Percentiles rank a stretch among this genome's conserved stretches.
These are phyloP conservation scores for Niebla homalea DNA, from an alignment of 495 filamentous ascomycete genomes.

Conservation along the genomic window DNA sequence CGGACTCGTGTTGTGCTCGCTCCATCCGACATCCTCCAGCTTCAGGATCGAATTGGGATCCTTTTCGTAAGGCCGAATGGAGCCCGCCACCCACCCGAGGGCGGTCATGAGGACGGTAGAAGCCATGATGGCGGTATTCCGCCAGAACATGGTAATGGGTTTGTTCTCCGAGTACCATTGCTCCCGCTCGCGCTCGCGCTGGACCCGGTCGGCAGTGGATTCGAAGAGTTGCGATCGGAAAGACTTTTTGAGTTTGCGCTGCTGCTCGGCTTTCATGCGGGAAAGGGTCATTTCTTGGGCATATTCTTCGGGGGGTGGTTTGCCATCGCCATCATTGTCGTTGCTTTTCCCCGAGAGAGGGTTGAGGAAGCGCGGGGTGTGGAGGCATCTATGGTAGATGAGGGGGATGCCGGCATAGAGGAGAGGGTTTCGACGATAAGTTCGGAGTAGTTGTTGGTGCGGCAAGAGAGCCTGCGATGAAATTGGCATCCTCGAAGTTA, in stretches of 20 bases:
- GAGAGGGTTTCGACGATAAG: too few relatives aligned
- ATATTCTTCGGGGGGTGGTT: too few relatives aligned
- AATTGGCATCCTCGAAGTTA: neutral
- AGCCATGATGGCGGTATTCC: constrained; percentile 50
- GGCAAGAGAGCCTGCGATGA: neutral
- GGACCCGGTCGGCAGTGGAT: constrained; percentile 62
- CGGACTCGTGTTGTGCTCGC: constrained; percentile 55
- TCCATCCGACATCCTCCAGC: constrained; percentile 47
- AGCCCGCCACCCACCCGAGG: constrained; percentile 60
- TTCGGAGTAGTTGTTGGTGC: neutral
- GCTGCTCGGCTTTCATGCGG: too few relatives aligned
- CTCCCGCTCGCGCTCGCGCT: constrained; percentile 59
- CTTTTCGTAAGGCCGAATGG: constrained; percentile 38
- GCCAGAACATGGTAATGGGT: constrained; percentile 37
- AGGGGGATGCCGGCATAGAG: too few relatives aligned
- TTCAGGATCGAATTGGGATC: constrained; percentile 57
- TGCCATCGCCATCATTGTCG: too few relatives aligned
- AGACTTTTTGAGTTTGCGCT: constrained; percentile 21
- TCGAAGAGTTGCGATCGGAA: constrained; percentile 85
- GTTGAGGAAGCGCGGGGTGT: too few relatives aligned
- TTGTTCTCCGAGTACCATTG: constrained; percentile 47
- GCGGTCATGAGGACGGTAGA: constrained; percentile 31
- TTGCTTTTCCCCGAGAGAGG: too few relatives aligned
- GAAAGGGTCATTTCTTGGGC: too few relatives aligned
- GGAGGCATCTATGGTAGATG: too few relatives aligned